These are phyloP conservation scores for Protea cynaroides DNA, from an alignment of 164 flowering plant genomes.

Conservation along the genomic window DNA sequence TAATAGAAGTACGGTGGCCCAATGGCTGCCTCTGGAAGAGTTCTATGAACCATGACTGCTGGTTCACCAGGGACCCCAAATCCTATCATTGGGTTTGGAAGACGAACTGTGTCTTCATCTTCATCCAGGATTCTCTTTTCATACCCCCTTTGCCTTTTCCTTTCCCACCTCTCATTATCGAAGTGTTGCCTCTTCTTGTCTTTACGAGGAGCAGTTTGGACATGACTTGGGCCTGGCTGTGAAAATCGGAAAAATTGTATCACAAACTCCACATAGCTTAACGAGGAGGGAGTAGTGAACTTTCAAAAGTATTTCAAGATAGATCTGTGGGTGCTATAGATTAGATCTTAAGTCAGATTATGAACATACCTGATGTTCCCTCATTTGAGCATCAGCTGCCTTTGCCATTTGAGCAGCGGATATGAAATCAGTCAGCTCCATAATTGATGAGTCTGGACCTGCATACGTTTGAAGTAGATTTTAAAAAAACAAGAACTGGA, in stretches of 20 bases:
- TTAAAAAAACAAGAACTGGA: not conserved
- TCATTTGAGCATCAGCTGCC: conserved; percentile 38
- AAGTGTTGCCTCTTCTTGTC: conserved; percentile 37
- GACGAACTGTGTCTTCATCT: conserved; percentile 36
- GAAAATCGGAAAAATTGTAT: conserved; percentile 1
- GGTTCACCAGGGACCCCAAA: conserved; percentile 55
- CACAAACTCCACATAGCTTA: not conserved
- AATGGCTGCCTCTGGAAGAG: conserved; percentile 53
- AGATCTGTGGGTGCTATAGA: not conserved
- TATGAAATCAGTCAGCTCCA: conserved; percentile 68
- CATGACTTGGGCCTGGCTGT: conserved; percentile 6
- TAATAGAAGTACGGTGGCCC: conserved; percentile 91
- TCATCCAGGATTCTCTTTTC: conserved; percentile 20
- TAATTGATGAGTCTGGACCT: conserved; percentile 60
- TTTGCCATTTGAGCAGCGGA: conserved; percentile 80
- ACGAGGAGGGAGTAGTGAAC: not conserved
- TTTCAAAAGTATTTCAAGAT: not conserved
- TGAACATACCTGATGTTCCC: conserved; percentile 29
- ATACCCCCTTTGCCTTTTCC: conserved; percentile 22
- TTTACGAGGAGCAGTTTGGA: conserved; percentile 4
- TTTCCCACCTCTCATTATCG: conserved; percentile 22
- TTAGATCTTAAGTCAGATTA: not conserved
- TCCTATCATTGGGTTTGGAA: conserved; percentile 80
- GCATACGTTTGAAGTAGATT: conserved; percentile 12
- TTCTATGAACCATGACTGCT: conserved; percentile 21